Conservation (phyloP, 768 basidiomycete genomes). For the Hortiboletus flavorubellus region DNA sequence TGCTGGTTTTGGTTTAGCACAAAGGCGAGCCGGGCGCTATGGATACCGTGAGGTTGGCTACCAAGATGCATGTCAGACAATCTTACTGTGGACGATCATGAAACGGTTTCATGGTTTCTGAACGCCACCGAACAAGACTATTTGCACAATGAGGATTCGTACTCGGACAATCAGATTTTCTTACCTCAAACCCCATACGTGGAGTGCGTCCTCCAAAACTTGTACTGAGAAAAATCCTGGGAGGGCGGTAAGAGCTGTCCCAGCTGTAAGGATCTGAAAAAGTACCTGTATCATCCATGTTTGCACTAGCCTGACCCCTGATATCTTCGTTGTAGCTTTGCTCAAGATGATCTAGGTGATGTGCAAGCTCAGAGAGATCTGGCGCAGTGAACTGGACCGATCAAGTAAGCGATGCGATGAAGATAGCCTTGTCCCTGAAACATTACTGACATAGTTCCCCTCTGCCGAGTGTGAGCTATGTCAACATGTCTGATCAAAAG, state of each 20-base stretch:
- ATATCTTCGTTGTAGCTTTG: slow-evolving; percentile 50
- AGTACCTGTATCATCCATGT: slow-evolving; percentile 90
- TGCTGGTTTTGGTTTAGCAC: slow-evolving; percentile 84
- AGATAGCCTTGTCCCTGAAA: neutral
- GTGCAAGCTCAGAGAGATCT: slow-evolving; percentile 74
- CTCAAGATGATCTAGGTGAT: slow-evolving; percentile 65
- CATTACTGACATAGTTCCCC: slow-evolving; percentile 45
- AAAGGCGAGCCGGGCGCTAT: slow-evolving; percentile 79
- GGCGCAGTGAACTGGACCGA: slow-evolving; percentile 65
- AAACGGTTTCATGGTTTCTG: slow-evolving; percentile 74
- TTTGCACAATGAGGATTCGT: slow-evolving; percentile 3
- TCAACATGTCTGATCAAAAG: slow-evolving; percentile 41
- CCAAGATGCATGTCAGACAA: neutral
- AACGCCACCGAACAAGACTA: slow-evolving; percentile 78
- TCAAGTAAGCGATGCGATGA: slow-evolving; percentile 9
- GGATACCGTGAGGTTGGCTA: slow-evolving; percentile 7
- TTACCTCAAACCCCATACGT: slow-evolving; percentile 81
- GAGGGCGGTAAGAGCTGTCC: neutral
- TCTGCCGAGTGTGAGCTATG: slow-evolving; percentile 29
- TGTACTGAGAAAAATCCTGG: slow-evolving; percentile 90
- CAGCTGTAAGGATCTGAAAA: neutral
- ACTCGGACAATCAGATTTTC: slow-evolving; percentile 13
- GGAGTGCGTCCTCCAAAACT: slow-evolving; percentile 79
- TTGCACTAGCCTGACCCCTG: slow-evolving; percentile 50
- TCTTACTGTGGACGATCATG: slow-evolving; percentile 75